Conservation (phyloP, 1,284 basidiomycete species). For the Fomes fomentarius region DNA sequence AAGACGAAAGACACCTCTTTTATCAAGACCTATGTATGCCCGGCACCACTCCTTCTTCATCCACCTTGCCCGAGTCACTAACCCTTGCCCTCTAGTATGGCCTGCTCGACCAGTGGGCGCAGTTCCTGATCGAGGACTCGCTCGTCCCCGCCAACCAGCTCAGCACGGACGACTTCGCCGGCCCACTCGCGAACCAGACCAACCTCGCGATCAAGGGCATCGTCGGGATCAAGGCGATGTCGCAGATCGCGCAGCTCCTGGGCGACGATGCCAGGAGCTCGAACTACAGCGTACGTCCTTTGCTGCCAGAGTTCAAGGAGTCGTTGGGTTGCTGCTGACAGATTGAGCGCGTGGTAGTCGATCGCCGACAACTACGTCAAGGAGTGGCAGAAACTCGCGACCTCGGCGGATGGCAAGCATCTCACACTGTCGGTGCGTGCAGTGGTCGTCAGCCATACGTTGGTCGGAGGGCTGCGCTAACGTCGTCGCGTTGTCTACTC, state of each 20-base stretch:
- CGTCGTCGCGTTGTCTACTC: no score
- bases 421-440: neutral
- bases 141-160: slow-evolving; percentile 42
- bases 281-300: neutral
- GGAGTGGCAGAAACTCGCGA: neutral
- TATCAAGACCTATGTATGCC: slow-evolving; percentile 55
- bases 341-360: no score
- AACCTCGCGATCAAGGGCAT: slow-evolving; percentile 5
- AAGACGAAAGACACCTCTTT: slow-evolving; percentile 58
- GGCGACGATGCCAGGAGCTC: neutral
- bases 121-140: slow-evolving; percentile 63
- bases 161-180: neutral
- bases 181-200: neutral
- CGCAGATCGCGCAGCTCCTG: neutral
- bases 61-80: neutral
- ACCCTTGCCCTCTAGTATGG: slow-evolving; percentile 40
- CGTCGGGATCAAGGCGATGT: neutral
- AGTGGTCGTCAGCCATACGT: no score
- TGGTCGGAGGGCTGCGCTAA: no score
- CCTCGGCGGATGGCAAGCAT: neutral
- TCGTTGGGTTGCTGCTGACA: no score
- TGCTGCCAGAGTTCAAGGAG: neutral
- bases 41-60: no score
- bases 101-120: slow-evolving; percentile 67
- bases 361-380: neutral